A percentile compares a stretch with the other conserved stretches of the same genome.
Evolutionary conservation across 495 filamentous ascomycete species (phyloP).

Genomic region (Xanthoparmelia taractica): DNA sequence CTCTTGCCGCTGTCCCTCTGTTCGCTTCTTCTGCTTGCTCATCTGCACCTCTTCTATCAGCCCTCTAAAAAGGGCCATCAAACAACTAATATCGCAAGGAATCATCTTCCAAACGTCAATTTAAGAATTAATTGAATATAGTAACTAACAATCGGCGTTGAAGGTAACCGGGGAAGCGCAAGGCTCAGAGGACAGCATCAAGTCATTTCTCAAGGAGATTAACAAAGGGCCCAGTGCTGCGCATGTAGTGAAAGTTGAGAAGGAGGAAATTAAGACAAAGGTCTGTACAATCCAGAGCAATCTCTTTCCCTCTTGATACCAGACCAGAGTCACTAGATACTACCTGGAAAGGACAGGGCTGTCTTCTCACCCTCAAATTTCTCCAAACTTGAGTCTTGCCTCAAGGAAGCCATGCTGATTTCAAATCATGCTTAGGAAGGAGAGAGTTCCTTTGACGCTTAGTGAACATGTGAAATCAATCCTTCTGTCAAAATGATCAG

Average conservation of each 20-base stretch:
- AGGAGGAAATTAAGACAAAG: slow-evolving; percentile 50
- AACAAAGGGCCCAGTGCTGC: slow-evolving; percentile 48
- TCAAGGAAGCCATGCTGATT: background rate
- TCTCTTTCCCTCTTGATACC: background rate
- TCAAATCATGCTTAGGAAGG: background rate
- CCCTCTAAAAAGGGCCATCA: background rate
- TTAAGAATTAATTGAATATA: background rate
- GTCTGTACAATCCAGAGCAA: slow-evolving; percentile 61
- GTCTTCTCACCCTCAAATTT: background rate
- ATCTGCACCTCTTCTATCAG: background rate
- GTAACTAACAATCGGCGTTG: background rate
- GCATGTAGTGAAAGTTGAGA: slow-evolving; percentile 37
- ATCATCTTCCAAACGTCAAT: background rate
- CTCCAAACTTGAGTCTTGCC: background rate
- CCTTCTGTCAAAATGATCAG: background rate
- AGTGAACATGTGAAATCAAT: background rate
- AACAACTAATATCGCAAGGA: background rate
- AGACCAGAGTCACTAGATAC: background rate
- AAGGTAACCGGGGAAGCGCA: slow-evolving; percentile 91
- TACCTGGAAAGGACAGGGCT: background rate
- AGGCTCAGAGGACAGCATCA: slow-evolving; percentile 54
- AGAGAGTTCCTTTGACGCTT: background rate
- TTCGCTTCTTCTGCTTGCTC: background rate
- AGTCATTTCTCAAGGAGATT: slow-evolving; percentile 66
- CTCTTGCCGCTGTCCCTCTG: background rate